Evolutionary conservation across 352 stramenopile genomes (phyloP), one percentile per base, ranked within the genome.

Genomic region (Thalassiosira exigua): DNA sequence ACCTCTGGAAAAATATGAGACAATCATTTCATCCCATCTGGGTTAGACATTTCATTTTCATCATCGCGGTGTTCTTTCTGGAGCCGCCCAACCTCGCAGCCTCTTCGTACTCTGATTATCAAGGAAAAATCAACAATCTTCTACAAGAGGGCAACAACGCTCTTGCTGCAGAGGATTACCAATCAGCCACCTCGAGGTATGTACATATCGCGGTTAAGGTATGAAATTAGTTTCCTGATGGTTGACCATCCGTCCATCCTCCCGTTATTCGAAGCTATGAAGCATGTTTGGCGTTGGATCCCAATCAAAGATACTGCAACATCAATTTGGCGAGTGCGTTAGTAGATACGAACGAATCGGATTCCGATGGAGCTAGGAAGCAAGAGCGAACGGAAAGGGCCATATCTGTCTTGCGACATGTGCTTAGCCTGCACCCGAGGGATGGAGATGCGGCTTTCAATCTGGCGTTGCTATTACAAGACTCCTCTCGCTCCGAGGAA

Each of bases 391-490:
- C 33, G 22, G 30, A 42, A 9, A 69, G 53, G 41, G 81, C 81
- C 3, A 57, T 76, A 39, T 19, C 24, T 21, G 24, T 76, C 27
- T 60, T 85, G 50, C 42, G 66, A 60, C 36, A 50, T 32, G 76
- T 76, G 3, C 39, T 88, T 2, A 21, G 3, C 3, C 24, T 70
- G 36, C 53, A 81, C 27, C 76, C 76, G 33, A 51, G 67, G 12
- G 70, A 81, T 21, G 61, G 68, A 22, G 72, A 80, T 61, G 61
- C 73, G 0, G 58, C 75, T 44, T 84, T 84, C 62, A 88, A 88
- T 57, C 71, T 88, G 14, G 81, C 76, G 12, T 30, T 82, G 1
- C 41, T 88, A 42, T 65, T 88, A 11, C 81, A 88, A 48, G 75
- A 81, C 32, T 50, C 67, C 3, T 81, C 66, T 0, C 56, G 29